A percentile compares a stretch with the other conserved stretches of the same genome.
phyloP scores from a whole-genome alignment of 257 asterid species.

The Galeopsis tetrahit region DNA sequence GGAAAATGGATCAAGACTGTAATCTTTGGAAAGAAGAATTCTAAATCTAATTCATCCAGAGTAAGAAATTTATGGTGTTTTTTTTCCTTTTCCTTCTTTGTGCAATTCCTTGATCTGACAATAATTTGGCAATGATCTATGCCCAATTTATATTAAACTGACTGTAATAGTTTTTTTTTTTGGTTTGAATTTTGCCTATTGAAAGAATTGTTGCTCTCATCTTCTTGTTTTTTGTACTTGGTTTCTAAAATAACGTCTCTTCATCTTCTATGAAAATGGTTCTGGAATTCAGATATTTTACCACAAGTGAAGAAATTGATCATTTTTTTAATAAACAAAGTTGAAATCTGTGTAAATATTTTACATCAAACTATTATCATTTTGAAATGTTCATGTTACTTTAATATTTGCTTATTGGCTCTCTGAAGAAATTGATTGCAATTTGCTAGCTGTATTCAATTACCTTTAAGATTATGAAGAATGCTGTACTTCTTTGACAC shows the following conservation, averaged over 20 bases:
- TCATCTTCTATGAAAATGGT: neutral
- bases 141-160: neutral
- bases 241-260: neutral
- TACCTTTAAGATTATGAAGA: neutral
- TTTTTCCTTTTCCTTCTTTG: neutral
- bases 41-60: constrained; percentile 59
- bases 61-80: constrained; percentile 47
- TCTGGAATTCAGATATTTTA: neutral
- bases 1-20: constrained; percentile 81
- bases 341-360: neutral
- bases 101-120: neutral
- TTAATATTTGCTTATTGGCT: neutral
- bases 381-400: constrained; percentile 13
- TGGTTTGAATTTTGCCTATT: constrained; percentile 3
- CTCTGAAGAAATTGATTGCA: neutral
- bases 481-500: neutral
- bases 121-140: neutral
- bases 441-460: neutral
- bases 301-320: neutral
- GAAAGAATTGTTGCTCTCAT: neutral
- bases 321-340: neutral
- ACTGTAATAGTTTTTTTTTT: neutral
- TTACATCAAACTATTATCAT: neutral
- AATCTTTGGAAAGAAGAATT: constrained; percentile 69
- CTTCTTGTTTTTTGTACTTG: neutral